Conservation (phyloP, 2,329 filamentous ascomycete species). For the Aspergillus spinulosporus region DNA sequence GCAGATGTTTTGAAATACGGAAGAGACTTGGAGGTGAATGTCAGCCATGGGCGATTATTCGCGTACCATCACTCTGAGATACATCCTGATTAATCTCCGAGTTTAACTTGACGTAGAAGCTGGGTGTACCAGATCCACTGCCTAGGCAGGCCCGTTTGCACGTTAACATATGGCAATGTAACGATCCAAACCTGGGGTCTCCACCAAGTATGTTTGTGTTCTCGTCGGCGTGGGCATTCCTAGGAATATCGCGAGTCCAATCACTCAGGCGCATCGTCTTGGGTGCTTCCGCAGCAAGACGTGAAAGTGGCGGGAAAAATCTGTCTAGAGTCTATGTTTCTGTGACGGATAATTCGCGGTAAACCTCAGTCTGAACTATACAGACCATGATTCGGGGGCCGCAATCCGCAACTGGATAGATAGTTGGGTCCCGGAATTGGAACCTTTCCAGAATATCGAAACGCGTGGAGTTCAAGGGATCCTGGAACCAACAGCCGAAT, state of each 20-base stretch:
- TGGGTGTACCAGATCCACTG: background rate
- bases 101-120: background rate
- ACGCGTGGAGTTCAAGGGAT: conserved; percentile 10
- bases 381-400: background rate
- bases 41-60: background rate
- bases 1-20: background rate
- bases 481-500: conserved; percentile 21
- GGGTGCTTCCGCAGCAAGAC: background rate
- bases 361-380: conserved; percentile 4
- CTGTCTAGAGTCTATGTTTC: background rate
- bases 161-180: background rate
- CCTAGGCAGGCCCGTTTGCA: background rate
- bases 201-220: background rate
- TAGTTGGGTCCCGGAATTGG: background rate
- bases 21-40: background rate
- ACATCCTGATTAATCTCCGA: background rate
- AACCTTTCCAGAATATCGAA: conserved; percentile 4
- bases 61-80: background rate
- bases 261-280: no score
- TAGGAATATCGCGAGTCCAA: no score
- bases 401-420: conserved; percentile 4
- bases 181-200: background rate
- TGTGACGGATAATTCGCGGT: conserved; percentile 8
- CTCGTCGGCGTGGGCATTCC: no score
- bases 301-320: background rate